phyloP scores from a whole-genome alignment of 768 basidiomycete species.

The Symmetrospora coprosmae region DNA sequence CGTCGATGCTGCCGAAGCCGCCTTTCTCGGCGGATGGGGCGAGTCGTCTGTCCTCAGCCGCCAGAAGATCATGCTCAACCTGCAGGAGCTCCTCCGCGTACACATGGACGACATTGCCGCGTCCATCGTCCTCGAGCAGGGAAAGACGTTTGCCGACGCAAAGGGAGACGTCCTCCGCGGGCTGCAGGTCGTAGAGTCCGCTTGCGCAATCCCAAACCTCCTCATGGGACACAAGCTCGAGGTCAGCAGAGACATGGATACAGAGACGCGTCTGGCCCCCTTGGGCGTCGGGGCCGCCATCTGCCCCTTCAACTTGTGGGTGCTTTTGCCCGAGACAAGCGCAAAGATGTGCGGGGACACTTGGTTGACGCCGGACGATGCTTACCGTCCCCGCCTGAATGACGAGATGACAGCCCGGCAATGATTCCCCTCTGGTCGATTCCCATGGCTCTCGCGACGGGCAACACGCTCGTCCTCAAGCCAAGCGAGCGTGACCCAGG shows the following conservation, averaged over 20 bases:
- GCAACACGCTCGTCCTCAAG: constrained; percentile 87
- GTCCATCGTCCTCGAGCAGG: constrained; percentile 51
- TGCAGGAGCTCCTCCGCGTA: constrained; percentile 72
- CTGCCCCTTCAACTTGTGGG: constrained; percentile 46
- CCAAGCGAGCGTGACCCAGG: constrained; percentile 94
- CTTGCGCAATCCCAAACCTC: constrained; percentile 64
- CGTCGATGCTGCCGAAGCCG: constrained; percentile 64
- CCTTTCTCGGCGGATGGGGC: constrained; percentile 72
- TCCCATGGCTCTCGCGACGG: constrained; percentile 60
- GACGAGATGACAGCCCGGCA: constrained; percentile 20
- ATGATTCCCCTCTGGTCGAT: constrained; percentile 98
- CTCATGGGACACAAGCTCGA: constrained; percentile 85
- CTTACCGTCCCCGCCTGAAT: no score
- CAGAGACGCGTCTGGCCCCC: constrained; percentile 65
- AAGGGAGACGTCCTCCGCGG: constrained; percentile 77
- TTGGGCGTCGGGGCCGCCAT: constrained; percentile 65
- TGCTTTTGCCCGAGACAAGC: no score
- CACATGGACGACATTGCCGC: constrained; percentile 71
- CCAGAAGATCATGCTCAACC: constrained; percentile 72
- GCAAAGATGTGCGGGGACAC: no score
- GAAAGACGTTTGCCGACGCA: constrained; percentile 67
- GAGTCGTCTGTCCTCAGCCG: constrained; percentile 66
- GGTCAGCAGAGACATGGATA: constrained; percentile 86
- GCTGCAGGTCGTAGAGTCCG: constrained; percentile 40
- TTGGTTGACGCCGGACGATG: no score